Conservation (phyloP, 345 rosid species). For the Citrus hindsii region DNA sequence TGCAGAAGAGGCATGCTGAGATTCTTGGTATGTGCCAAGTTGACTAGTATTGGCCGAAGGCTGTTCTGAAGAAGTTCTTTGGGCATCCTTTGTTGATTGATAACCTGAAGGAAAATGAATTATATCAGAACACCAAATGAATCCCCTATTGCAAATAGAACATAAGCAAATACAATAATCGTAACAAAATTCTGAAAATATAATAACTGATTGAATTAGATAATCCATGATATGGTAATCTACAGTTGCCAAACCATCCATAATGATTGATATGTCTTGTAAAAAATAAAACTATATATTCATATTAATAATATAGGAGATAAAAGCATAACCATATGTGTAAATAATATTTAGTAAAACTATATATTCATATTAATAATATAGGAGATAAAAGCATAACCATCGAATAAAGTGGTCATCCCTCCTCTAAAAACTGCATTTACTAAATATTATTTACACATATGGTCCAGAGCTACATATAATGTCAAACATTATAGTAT, state of each 20-base stretch:
- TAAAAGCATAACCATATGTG: background rate
- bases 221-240: background rate
- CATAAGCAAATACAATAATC: background rate
- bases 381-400: too few species aligned
- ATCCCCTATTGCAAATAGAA: slow-evolving; percentile 2
- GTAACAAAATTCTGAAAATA: background rate
- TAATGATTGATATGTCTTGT: background rate
- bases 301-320: background rate
- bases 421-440: background rate
- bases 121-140: slow-evolving; percentile 5
- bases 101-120: slow-evolving; percentile 50
- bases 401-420: too few species aligned
- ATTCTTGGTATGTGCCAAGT: slow-evolving; percentile 96
- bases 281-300: background rate
- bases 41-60: slow-evolving; percentile 94
- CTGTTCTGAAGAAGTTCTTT: slow-evolving; percentile 99
- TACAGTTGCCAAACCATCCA: background rate
- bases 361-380: too few species aligned
- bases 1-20: slow-evolving; percentile 98
- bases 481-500: background rate
- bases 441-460: background rate
- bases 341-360: too few species aligned
- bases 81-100: slow-evolving; percentile 97
- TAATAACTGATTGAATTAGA: background rate
- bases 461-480: background rate